These are phyloP conservation scores for Naegleria gruberi DNA, from an alignment of 208 protist genomes.

Conservation along the genomic window DNA sequence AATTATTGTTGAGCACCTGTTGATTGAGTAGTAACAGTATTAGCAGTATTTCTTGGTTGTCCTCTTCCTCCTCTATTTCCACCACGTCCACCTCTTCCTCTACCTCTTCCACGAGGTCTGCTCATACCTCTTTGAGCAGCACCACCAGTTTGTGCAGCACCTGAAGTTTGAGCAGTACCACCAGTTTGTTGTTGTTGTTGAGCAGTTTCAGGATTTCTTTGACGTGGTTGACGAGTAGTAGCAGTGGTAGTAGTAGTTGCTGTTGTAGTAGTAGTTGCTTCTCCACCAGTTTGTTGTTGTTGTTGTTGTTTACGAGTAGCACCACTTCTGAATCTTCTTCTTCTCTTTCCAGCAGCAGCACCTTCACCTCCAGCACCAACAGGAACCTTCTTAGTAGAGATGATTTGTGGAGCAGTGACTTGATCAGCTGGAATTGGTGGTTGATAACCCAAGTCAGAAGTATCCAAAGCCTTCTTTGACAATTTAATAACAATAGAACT, in stretches of 20 bases:
- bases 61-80: neutral
- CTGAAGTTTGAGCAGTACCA: neutral
- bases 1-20: neutral
- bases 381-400: neutral
- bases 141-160: neutral
- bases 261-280: neutral
- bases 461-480: constrained; percentile 67
- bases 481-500: constrained; percentile 76
- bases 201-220: neutral
- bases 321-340: neutral
- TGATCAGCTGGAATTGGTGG: constrained; percentile 67
- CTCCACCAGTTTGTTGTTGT: neutral
- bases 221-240: neutral
- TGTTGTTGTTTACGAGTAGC: neutral
- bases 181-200: neutral
- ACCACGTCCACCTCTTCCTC: neutral
- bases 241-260: neutral
- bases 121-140: neutral
- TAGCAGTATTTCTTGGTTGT: neutral
- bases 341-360: neutral
- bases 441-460: constrained; percentile 72
- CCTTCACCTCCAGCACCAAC: neutral
- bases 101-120: neutral
- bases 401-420: constrained; percentile 41
- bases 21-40: too few species aligned